phyloP scores from a whole-genome alignment of 495 filamentous ascomycete genomes.

The Glutinoglossum americanum region DNA sequence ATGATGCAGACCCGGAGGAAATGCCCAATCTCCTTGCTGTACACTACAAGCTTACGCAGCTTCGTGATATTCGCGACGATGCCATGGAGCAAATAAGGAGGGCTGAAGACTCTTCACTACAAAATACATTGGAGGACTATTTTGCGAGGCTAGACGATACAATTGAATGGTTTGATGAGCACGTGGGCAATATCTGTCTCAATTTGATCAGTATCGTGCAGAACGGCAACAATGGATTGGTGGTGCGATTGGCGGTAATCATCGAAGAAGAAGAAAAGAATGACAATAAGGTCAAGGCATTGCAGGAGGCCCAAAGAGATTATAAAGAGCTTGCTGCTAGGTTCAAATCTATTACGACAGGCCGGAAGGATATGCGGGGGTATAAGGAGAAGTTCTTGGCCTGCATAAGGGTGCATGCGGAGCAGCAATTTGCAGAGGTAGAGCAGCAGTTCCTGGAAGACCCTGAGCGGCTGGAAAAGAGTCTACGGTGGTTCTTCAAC shows the following conservation, averaged over 20 bases:
- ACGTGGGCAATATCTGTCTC: slow-evolving; percentile 67
- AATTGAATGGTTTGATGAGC: slow-evolving; percentile 86
- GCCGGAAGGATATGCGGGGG: slow-evolving; percentile 73
- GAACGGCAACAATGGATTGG: slow-evolving; percentile 63
- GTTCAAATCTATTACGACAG: slow-evolving; percentile 86
- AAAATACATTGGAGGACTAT: slow-evolving; percentile 65
- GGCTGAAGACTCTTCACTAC: slow-evolving; percentile 46
- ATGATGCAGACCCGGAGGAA: slow-evolving; percentile 66
- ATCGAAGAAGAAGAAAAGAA: slow-evolving; percentile 92
- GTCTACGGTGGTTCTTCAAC: slow-evolving; percentile 87
- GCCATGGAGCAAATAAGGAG: slow-evolving; percentile 84
- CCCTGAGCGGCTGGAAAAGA: slow-evolving; percentile 65
- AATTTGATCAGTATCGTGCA: slow-evolving; percentile 75
- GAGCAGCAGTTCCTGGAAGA: slow-evolving; percentile 61
- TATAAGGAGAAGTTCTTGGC: slow-evolving; percentile 91
- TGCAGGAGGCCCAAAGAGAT: slow-evolving; percentile 85
- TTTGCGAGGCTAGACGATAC: slow-evolving; percentile 75
- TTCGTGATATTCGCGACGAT: slow-evolving; percentile 85
- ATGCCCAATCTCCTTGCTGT: slow-evolving; percentile 79
- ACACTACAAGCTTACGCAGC: slow-evolving; percentile 75
- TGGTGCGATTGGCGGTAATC: slow-evolving; percentile 76
- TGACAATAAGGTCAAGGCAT: slow-evolving; percentile 68
- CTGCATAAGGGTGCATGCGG: slow-evolving; percentile 50
- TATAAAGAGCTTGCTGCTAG: slow-evolving; percentile 81
- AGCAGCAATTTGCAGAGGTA: slow-evolving; percentile 50